Evolutionary conservation across 192 early-diverging fungal genomes (phyloP), one percentile per base, ranked within the genome.

Genomic region (Linnemannia schmuckeri): DNA sequence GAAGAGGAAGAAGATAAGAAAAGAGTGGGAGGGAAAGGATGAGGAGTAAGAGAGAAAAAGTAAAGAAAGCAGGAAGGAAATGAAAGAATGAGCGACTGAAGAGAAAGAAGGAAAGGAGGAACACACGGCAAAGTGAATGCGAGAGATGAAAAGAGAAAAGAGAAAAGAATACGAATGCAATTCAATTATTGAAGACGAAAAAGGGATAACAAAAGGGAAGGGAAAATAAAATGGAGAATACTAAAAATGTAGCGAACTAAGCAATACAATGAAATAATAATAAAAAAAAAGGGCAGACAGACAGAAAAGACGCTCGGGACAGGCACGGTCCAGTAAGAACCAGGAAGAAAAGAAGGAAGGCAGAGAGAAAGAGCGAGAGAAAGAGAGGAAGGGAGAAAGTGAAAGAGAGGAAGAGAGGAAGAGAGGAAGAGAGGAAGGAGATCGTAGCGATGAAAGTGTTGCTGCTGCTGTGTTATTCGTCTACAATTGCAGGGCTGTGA

Each of bases 321-420:
- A 42, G 40, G 15, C 18, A 69, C 66, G 30, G 66, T 18, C 27
- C 40, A 72, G n/a, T 40, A 42, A 69, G 33, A 3, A 4, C 70
- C 20, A 72, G 37, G 20, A 70, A 41, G 24, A 41, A 40, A 70
- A 15, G 18, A 37, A 41, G 22, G 22, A 38, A 75, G 35, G 12
- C 47, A 75, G 74, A 30, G 30, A 76, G n/a, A 66, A 33, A 9
- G 75, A 66, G n/a, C 35, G 74, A 33, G 37, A 38, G 38, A 72
- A 40, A 41, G n/a, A 15, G 27, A 75, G 38, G 37, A 27, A 41
- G 52, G 18, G 18, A 76, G 27, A 40, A 30, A 61, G 30, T 0
- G 24, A 57, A 22, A 40, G 33, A n/a, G 27, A 55, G 44, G 15
- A 37, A 55, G 27, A 37, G 27, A 54, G 27, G 22, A n/a, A n/a